Base-by-base conservation (phyloP, 192 early-diverging fungal species). In the Linnemannia zychae region DNA sequence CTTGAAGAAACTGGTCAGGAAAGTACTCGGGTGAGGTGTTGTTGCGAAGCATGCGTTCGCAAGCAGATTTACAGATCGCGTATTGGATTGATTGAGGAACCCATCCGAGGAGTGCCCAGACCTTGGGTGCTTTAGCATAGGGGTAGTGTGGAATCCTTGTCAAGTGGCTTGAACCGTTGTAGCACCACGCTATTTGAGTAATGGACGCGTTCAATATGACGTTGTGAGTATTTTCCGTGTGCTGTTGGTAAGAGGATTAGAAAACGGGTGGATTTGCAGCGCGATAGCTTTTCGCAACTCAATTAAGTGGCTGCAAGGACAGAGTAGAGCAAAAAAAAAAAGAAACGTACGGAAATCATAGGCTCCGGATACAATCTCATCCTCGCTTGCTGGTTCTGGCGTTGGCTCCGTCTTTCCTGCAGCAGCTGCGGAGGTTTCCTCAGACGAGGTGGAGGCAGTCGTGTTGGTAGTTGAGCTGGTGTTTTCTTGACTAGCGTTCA, bases 1-100 rank as follows among this genome's bases (percentile, higher is more conserved):
- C 89, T 72, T 89, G 79, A 47, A 90, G 80, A 65, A 90, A 90
- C 74, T 90, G 89, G 16, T 90, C 88, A 15, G 89, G 89, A 76
- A 76, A 90, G 79, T 90, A 88, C 34, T 84, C 78, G 22, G 79
- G 53, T 0, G 88, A 87, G 0, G 88, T 90, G 36, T 90, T 90
- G 22, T 87, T 74, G 9, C 82, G 78, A 47, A 90, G 78, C 78
- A 90, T 87, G 28, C 89, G 66, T 47, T 82, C 84, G 20, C 87
- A 87, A 24, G 88, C 70, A 13, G 73, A 89, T 77, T 89, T 89
- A 44, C 82, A 77, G 66, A 90, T 68, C 37, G 76, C 69, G 60
- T 87, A 84, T 46, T 90, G 89, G 34, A 87, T 69, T 24, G 79
- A 82, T 12, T 73, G 49, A 47, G 89, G 89, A 22, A 90, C 53